Base-by-base conservation (phyloP, 139 green algal genomes). In the Closterium sp. region DNA sequence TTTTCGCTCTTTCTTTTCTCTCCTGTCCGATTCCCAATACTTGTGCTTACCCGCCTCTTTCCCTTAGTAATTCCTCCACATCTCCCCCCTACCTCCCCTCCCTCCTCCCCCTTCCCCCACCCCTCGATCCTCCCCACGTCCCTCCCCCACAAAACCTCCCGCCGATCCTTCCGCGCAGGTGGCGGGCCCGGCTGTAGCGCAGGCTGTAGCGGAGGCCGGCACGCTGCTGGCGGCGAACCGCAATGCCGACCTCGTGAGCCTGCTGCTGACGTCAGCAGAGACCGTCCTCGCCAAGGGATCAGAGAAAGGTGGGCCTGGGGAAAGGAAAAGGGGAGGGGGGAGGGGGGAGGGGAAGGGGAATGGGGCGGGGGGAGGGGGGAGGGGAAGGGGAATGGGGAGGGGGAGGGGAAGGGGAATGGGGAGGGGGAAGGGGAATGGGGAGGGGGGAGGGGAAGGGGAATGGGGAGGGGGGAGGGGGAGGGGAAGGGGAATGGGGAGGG, bases 211-310 rank as follows among this genome's bases (percentile, higher is more conserved):
- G 5, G 86, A 89, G 86, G 86, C 86, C 36, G 86, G 38, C 36
- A 76, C 25, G 35, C 86, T 89, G 38, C 35, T 89, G 86, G 86
- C 86, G 86, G n/a, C 86, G 25, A 76, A 76, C 36, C 86, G 86
- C 86, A 89, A 66, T 33, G 86, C 31, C n/a, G 86, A 89, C 86
- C 86, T 89, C 9, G 86, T 89, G 4, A 89, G 86, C 86, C 30
- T 89, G 35, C 86, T 89, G n/a, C 36, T 89, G n/a, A 89, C 86
- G 28, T 35, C 86, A 31, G 30, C n/a, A 12, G 86, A 89, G n/a
- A 89, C 31, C 30, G 86, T 89, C n/a, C 30, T 89, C 30, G 35
- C 86, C 86, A 35, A 43, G n/a, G 86, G n/a, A 31, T 89, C 86
- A 9, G 86, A 89, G 28, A 89, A 89, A 91, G 81, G 81, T 86